Evolutionary conservation across 164 flowering plant species (phyloP), one percentile per base, ranked within the genome.

Genomic region (Magnolia sinica): DNA sequence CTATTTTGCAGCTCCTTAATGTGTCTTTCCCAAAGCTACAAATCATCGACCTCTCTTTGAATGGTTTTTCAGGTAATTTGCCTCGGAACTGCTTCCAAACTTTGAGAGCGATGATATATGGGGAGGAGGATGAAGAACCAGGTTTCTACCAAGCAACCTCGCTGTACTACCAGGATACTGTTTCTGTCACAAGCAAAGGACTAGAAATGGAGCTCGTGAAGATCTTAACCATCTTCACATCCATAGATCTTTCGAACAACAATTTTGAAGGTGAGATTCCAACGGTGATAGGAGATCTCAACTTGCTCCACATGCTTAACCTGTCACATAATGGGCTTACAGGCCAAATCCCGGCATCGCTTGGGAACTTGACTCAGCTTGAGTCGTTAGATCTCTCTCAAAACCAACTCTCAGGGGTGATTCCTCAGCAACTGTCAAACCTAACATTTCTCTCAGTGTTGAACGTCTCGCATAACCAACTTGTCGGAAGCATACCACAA

Each of bases 11-110:
- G 72, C 67, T 18, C 0, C 45, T 0, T 10, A 22, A 49, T 7
- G 16, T 0, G 19, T 7, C 72, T 6, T 89, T 86, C 84, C 64
- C 77, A 16, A 74, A 9, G 78, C 87, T 89, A 71, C 91, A 86
- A 50, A 87, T 91, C 59, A 73, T 91, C 0, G 96, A 91, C 64
- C 65, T 90, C 14, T 81, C 91, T 31, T 75, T 24, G 9, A 91
- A 89, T 75, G 69, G 81, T 7, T 88, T 91, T 73, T 80, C 6
- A 29, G 96, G 92, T 2, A 18, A 10, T 0, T 23, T 89, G 8
- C 80, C 82, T 1, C 27, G 19, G 1, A 31, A 45, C 24, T 78
- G 75, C 73, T 66, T 91, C 1, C 2, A 10, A 3, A 74, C 65
- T 0, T 89, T 88, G 92, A 75, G 52, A 55, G 86, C 87, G 49